Percentiles rank a stretch among this genome's conserved stretches.
phyloP scores from a whole-genome alignment of 1,284 basidiomycete genomes.

The Takashimella tepidaria region DNA sequence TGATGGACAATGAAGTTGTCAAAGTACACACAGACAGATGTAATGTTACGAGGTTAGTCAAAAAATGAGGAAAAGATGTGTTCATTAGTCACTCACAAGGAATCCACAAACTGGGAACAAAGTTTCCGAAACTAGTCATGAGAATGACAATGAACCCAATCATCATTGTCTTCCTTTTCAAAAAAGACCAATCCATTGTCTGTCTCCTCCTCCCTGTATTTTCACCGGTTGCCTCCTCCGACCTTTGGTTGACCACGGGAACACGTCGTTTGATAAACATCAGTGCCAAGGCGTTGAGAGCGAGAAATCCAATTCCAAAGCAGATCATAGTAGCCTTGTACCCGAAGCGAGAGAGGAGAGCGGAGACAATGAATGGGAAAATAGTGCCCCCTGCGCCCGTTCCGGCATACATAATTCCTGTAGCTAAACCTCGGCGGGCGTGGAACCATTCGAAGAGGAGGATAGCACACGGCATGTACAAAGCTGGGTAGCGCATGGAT shows the following conservation, averaged over 20 bases:
- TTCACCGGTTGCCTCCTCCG: background rate
- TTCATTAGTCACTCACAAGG: constrained; percentile 43
- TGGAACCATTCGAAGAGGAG: constrained; percentile 47
- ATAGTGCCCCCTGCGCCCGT: constrained; percentile 43
- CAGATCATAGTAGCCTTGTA: constrained; percentile 44
- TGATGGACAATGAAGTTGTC: no score
- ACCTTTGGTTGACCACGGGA: constrained; percentile 23
- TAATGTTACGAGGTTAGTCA: no score
- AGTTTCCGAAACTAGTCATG: constrained; percentile 42
- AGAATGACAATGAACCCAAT: constrained; percentile 37
- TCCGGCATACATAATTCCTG: constrained; percentile 44
- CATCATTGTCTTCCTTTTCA: constrained; percentile 25
- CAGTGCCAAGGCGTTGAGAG: constrained; percentile 31
- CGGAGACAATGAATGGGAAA: constrained; percentile 41
- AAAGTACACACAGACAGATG: background rate
- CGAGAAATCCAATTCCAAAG: constrained; percentile 34
- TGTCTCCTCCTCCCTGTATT: constrained; percentile 3
- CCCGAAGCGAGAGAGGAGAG: constrained; percentile 39
- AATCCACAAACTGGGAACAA: constrained; percentile 44
- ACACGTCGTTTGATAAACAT: constrained; percentile 42
- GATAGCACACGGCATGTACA: constrained; percentile 44
- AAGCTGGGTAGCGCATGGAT: constrained; percentile 17
- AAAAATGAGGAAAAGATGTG: no score
- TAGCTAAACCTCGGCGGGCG: constrained; percentile 38
- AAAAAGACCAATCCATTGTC: constrained; percentile 26